Evolutionary conservation across 176 grass and related monocot genomes (phyloP), one percentile per base, ranked within the genome.

Genomic region (Thalia dealbata): DNA sequence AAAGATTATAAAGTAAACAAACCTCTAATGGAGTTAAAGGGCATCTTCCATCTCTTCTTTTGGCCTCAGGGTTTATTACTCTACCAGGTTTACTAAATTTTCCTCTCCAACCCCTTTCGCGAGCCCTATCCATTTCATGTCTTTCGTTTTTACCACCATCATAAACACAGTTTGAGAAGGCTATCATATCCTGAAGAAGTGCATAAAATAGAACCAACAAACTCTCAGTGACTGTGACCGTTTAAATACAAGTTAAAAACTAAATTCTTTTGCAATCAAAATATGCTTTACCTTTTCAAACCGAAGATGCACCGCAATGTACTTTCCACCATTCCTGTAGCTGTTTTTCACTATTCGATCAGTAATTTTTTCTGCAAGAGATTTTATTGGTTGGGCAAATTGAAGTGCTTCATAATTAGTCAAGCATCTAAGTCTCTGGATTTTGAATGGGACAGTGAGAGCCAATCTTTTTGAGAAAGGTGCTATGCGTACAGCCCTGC

Each of bases 381-480:
- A 59, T 81, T 72, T 85, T 88, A 97, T 97, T 72, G 87, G 83
- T 58, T 84, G 76, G 73, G 89, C 82, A 84, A 97, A 97, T 73
- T 76, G 85, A 72, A 97, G 86, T 69, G 93, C 89, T 72, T 92
- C 83, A 52, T 84, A 97, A 51, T 97, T 97, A 51, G 85, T 68
- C 61, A 97, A 85, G 80, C 93, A 97, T 84, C 93, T 97, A 70
- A 92, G 67, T 27, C 73, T 74, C 75, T 97, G 87, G 73, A 92
- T 82, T 73, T 74, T 81, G 29, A 81, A 41, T 59, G 85, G 72
- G 74, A 91, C 87, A 8, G 89, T 88, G 23, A 84, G 90, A 52
- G 85, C 84, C 78, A 97, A 82, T 82, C 93, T 92, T 75, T 97
- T 92, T 62, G 89, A 97, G 84, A 97, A 97, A 68, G 93, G 93